Evolutionary conservation across 331 rosid genomes (phyloP), one percentile per base, ranked within the genome.

Genomic region (Malus hybrid): DNA sequence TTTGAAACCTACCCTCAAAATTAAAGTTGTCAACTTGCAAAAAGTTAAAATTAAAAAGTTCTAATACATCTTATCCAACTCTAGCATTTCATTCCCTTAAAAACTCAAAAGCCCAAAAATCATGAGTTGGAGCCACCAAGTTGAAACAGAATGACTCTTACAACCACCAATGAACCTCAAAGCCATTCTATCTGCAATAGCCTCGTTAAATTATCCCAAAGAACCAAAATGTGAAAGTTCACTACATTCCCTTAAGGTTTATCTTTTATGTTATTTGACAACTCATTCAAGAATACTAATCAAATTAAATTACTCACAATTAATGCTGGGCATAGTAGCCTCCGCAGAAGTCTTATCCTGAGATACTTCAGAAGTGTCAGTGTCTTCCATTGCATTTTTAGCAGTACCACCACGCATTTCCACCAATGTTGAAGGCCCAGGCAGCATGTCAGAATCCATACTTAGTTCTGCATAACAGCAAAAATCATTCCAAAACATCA

Each of bases 291-390:
- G 62, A 81, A 39, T 39, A 39, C 5, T 70, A 24, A 39, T 52
- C 36, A 20, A 32, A 48, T 28, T 63, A 70, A 44, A 67, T 52
- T 33, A 82, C 88, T 79, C 76, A 82, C 84, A 13, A 50, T 50
- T 80, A 29, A 33, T 27, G 54, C 55, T 73, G 48, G 52, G 60
- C 67, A 48, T 55, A 80, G 28, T 46, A 52, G 59, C 54, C 54
- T 68, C 59, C 28, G 46, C 64, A 65, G 61, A 83, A 70, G 15
- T 66, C 22, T 77, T 69, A 65, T 66, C 78, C 52, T 50, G 77
- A 33, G 82, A 29, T 20, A 56, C 76, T 29, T 48, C 46, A 14
- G 60, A n/a, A 11, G 77, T 71, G 71, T 69, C 70, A 24, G 14
- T 27, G 67, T 64, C 67, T 60, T 73, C 82, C 79, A 46, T 54